Evolutionary conservation across 257 asterid species (phyloP).

Genomic region (Gynochthodes officinalis): DNA sequence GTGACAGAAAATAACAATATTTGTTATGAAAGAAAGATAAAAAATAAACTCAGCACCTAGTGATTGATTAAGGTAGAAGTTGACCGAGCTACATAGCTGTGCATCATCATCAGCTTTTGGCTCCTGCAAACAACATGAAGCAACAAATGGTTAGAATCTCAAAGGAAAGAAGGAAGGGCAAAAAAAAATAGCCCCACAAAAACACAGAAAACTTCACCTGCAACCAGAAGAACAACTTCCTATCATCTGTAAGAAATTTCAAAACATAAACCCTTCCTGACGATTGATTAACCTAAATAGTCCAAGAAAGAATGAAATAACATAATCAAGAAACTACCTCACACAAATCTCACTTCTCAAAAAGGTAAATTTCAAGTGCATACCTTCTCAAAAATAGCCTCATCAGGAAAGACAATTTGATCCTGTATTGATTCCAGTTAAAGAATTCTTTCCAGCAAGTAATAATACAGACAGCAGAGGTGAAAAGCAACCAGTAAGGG

Average conservation of each 20-base stretch:
- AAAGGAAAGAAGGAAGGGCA: neutral
- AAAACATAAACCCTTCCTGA: slow-evolving; percentile 89
- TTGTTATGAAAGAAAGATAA: neutral
- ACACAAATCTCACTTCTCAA: neutral
- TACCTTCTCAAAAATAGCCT: slow-evolving; percentile 89
- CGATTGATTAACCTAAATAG: slow-evolving; percentile 74
- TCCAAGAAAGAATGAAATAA: slow-evolving; percentile 17
- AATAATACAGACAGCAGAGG: slow-evolving; percentile 7
- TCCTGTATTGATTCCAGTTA: slow-evolving; percentile 57
- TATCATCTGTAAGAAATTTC: slow-evolving; percentile 78
- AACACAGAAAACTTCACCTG: slow-evolving; percentile 50
- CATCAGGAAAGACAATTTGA: slow-evolving; percentile 90
- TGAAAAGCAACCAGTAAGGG: neutral
- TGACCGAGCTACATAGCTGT: slow-evolving; percentile 62
- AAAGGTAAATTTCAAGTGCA: neutral
- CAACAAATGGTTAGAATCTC: slow-evolving; percentile 16
- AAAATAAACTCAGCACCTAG: slow-evolving; percentile 46
- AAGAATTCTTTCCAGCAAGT: slow-evolving; percentile 37
- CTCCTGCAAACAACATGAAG: slow-evolving; percentile 63
- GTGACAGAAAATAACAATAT: neutral
- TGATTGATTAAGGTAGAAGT: slow-evolving; percentile 75
- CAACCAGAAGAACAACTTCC: slow-evolving; percentile 96
- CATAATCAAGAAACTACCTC: slow-evolving; percentile 1
- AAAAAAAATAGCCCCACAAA: neutral
- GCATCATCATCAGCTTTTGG: slow-evolving; percentile 67